Conservation (phyloP, 192 early-diverging fungal genomes). For the Chytriomyces sp. region DNA sequence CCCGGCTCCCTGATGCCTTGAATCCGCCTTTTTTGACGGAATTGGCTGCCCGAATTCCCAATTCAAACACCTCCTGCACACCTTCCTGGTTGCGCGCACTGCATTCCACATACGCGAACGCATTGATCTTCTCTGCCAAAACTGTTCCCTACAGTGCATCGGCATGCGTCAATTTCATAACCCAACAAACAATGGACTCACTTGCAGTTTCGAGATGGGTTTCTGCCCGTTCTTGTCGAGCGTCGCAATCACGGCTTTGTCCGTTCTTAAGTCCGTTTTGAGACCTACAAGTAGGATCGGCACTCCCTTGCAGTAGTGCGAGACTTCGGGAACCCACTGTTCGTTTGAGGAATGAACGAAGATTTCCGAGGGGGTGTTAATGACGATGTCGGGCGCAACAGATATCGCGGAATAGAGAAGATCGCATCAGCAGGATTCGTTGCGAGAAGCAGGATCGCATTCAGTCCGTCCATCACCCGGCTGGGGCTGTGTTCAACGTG, state of each 20-base stretch:
- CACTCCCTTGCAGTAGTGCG: slow-evolving; percentile 75
- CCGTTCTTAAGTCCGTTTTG: slow-evolving; percentile 79
- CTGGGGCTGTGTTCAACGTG: too few species aligned
- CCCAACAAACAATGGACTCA: slow-evolving; percentile 21
- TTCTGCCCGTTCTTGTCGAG: slow-evolving; percentile 61
- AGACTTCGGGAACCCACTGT: slow-evolving; percentile 81
- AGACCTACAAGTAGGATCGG: slow-evolving; percentile 79
- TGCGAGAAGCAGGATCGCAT: too few species aligned
- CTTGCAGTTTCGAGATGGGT: slow-evolving; percentile 65
- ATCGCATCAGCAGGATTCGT: neutral
- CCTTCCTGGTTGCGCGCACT: slow-evolving; percentile 82
- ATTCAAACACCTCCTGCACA: slow-evolving; percentile 7
- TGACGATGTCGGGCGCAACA: too few species aligned
- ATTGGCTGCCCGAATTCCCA: neutral
- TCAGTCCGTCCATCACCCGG: too few species aligned
- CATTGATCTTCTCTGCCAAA: slow-evolving; percentile 79
- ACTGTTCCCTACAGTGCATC: slow-evolving; percentile 1
- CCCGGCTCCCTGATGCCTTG: too few species aligned
- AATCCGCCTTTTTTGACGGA: too few species aligned
- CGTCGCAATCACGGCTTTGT: slow-evolving; percentile 65
- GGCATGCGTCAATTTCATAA: neutral
- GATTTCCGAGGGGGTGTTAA: too few species aligned
- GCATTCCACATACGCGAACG: slow-evolving; percentile 88
- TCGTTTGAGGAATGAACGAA: too few species aligned
- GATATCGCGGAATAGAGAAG: too few species aligned